A percentile compares a stretch with the other conserved stretches of the same genome.
Evolutionary conservation across 768 basidiomycete genomes (phyloP).

Genomic region (Filobasidium floriforme): DNA sequence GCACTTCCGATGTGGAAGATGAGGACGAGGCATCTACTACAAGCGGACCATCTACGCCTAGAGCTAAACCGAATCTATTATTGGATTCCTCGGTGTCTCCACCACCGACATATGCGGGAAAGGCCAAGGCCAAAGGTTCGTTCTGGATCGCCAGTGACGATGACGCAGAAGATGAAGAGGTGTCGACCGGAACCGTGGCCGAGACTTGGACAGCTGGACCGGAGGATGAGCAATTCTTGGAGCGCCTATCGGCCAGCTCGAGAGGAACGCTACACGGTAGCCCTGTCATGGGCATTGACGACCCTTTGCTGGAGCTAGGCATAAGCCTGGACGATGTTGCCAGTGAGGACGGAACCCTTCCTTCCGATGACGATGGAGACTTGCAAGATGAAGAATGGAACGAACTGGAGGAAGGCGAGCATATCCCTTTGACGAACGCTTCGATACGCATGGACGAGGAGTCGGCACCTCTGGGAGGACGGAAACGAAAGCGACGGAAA

Average conservation of each 20-base stretch:
- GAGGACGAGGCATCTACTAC: not conserved
- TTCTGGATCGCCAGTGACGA: not conserved
- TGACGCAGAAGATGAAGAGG: not conserved
- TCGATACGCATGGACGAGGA: not conserved
- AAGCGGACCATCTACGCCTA: not conserved
- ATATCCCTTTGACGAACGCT: not conserved
- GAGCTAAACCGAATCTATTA: not conserved
- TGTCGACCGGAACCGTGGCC: not conserved
- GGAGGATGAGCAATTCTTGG: slow-evolving; percentile 11
- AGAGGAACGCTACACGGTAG: not conserved
- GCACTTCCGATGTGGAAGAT: not conserved
- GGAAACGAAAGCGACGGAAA: slow-evolving; percentile 11
- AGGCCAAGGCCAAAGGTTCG: not conserved
- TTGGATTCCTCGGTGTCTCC: not conserved
- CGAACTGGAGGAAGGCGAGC: slow-evolving; percentile 11
- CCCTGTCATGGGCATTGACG: not conserved
- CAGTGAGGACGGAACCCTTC: slow-evolving; percentile 1
- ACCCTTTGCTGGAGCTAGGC: slow-evolving; percentile 14
- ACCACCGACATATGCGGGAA: not conserved
- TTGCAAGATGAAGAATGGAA: slow-evolving; percentile 14
- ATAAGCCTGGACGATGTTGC: slow-evolving; percentile 12
- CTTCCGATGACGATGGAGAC: slow-evolving; percentile 3
- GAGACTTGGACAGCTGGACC: not conserved
- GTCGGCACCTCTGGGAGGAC: not conserved
- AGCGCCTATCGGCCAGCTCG: slow-evolving; percentile 19